Base-by-base conservation (phyloP, 805 yeast species). In the Ogataea sp. region DNA sequence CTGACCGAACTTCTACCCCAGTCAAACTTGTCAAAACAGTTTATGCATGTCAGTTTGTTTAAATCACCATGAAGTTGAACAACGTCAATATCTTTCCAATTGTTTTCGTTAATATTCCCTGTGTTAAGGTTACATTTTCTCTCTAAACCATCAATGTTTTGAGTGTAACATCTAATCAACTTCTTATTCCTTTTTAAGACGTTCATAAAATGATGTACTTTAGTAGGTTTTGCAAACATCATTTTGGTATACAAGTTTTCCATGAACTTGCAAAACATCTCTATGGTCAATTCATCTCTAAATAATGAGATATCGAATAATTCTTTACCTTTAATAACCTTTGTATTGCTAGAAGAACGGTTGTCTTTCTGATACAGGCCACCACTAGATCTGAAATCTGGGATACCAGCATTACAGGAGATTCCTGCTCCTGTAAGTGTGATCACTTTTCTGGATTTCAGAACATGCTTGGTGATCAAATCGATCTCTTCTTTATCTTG, bases 321-420 rank as follows among this genome's bases (percentile, higher is more conserved):
- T 45, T 90, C 98, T 52, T 86, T 85, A 5, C 97, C 97, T 49
- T 79, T 81, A 32, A 81, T 78, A 16, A 81, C 70, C 4, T 16
- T 20, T 5, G 11, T 17, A 10, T 16, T 36, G 16, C 6, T 25
- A 15, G 4, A 6, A n/a, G 9, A 25, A n/a, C 53, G 53, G 32
- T 68, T 70, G 48, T 75, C 72, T 16, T 62, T 57, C 43, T 82
- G 78, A 62, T 90, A 89, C 9, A 89, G 69, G 2, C 97, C 97
- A 48, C 82, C 75, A 9, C 79, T 66, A 4, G 95, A 83, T 40
- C 97, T 70, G 57, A 89, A 89, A 56, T 90, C 97, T 2, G 98
- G 98, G 35, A 90, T 93, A 0, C 98, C 97, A 1, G 97, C 97
- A 55, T 84, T 86, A 56, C 96, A 87, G 14, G 96, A 86, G 42